Evolutionary conservation across 139 green algal genomes (phyloP), one percentile per base, ranked within the genome.

Genomic region (Desmodesmus armatus): DNA sequence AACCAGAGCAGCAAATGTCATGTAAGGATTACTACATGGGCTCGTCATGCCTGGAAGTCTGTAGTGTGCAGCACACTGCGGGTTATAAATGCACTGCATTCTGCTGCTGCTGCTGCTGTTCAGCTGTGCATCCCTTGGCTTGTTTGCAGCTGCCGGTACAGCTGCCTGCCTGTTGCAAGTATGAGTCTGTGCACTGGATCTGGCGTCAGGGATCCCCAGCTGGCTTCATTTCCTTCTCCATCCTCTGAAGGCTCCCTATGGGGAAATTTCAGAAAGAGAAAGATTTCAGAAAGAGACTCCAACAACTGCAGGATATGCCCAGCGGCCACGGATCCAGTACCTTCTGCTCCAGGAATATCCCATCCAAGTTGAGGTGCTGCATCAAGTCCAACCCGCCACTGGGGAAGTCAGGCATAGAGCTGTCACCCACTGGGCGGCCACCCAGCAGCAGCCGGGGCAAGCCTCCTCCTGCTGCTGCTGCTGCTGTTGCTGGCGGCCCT

Each of bases 291-390:
- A n/a, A n/a, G n/a, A n/a, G n/a, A n/a, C n/a, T n/a, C n/a, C n/a
- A n/a, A n/a, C n/a, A n/a, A n/a, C n/a, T n/a, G n/a, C n/a, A n/a
- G n/a, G n/a, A n/a, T n/a, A n/a, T n/a, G n/a, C n/a, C n/a, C n/a
- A n/a, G n/a, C n/a, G n/a, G n/a, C n/a, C n/a, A n/a, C n/a, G n/a
- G n/a, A n/a, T n/a, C n/a, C n/a, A n/a, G n/a, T n/a, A 82, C 76
- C 76, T 55, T 66, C 25, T 82, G 63, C 3, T 72, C 76, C 25
- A 82, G 55, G 37, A 82, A 82, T 15, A 84, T 75, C 44, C 78
- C 62, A 49, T 84, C 78, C 21, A 84, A 17, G 43, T 84, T 84
- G 62, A 84, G 55, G 9, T 75, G 40, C 9, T 66, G 33, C 0
- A 84, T 43, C 43, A 76, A 37, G 35, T 77, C 78, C 5, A 84